Evolutionary conservation across 495 filamentous ascomycete species (phyloP), one percentile per base, ranked within the genome.

Genomic region (Penicillium alfredii): DNA sequence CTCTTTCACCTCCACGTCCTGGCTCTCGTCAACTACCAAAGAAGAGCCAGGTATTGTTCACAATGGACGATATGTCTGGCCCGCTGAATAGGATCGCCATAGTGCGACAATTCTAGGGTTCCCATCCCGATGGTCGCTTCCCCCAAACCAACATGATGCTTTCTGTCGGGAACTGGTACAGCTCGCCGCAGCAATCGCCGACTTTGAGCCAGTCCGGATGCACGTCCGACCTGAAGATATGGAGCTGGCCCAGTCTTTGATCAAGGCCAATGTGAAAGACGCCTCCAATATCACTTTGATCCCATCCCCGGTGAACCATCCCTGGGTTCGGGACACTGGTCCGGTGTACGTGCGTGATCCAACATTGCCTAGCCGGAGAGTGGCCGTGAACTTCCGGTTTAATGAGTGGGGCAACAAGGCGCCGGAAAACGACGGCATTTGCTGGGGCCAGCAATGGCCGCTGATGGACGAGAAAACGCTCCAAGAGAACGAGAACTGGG

Each of bases 281-380:
- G 8, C 23, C 23, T 25, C 11, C 11, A 37, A 37, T 12, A 27
- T 43, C n/a, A 20, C 25, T 9, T 29, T 49, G 17, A 41, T 49
- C 20, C 45, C 42, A 1, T 40, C 35, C n/a, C 28, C 12, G 3
- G 49, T 45, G 9, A 56, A 52, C 22, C 48, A 56, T 28, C 39
- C 46, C 23, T 53, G 45, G 49, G 43, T 47, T 10, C 39, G 52
- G 4, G 52, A 56, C 25, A 49, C 45, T n/a, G 52, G 40, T 4
- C 51, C 47, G 12, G 42, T 52, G 10, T 56, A 49, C 19, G 42
- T 56, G 1, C 28, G 12, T 17, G 1, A 12, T 8, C 23, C 3
- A 25, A n/a, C 8, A 25, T 8, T 13, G 10, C 16, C 13, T 8
- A 4, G 17, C 0, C 4, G 19, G 7, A 39, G 47, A 0, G 40